Percentiles rank a stretch among this genome's conserved stretches.
These are phyloP conservation scores for Cercospora zeina DNA, from an alignment of 2,329 filamentous ascomycete genomes.

Conservation along the genomic window DNA sequence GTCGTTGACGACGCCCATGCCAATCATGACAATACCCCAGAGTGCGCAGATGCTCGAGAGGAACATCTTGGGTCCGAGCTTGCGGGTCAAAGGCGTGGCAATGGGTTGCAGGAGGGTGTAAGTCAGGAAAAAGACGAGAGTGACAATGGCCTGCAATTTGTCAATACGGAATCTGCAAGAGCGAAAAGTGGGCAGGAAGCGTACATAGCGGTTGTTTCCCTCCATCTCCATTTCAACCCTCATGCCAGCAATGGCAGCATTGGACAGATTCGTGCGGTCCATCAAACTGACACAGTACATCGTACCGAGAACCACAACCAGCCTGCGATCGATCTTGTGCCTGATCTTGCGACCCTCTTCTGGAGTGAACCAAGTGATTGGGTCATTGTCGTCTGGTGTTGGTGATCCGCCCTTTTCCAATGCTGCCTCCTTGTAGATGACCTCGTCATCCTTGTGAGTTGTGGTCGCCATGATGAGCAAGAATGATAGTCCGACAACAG, in stretches of 20 bases:
- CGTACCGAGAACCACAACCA: conserved; percentile 9
- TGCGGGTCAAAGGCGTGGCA: conserved; percentile 38
- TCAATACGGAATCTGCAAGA: conserved; percentile 20
- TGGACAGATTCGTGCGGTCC: conserved; percentile 31
- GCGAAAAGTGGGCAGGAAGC: conserved; percentile 12
- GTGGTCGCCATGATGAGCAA: neutral
- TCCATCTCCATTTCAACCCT: conserved; percentile 23
- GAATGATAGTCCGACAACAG: neutral
- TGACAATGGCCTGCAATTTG: conserved; percentile 35
- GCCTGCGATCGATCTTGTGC: conserved; percentile 44
- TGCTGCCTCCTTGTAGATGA: neutral
- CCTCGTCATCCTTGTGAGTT: neutral
- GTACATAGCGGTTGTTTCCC: conserved; percentile 25
- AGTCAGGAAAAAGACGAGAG: conserved; percentile 43
- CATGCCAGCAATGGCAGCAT: conserved; percentile 35
- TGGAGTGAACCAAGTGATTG: conserved; percentile 51
- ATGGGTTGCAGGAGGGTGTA: conserved; percentile 44
- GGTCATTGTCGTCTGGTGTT: conserved; percentile 31
- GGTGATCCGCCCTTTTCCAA: conserved; percentile 13
- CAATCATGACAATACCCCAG: conserved; percentile 48
- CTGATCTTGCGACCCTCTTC: conserved; percentile 68
- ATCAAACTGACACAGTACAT: conserved; percentile 19
- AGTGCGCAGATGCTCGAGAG: conserved; percentile 23
- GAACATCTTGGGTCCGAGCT: conserved; percentile 35
- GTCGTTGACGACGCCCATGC: conserved; percentile 34